Evolutionary conservation across 2,329 filamentous ascomycete genomes (phyloP), one percentile per base, ranked within the genome.

Genomic region (Nigrospora sphaerica): DNA sequence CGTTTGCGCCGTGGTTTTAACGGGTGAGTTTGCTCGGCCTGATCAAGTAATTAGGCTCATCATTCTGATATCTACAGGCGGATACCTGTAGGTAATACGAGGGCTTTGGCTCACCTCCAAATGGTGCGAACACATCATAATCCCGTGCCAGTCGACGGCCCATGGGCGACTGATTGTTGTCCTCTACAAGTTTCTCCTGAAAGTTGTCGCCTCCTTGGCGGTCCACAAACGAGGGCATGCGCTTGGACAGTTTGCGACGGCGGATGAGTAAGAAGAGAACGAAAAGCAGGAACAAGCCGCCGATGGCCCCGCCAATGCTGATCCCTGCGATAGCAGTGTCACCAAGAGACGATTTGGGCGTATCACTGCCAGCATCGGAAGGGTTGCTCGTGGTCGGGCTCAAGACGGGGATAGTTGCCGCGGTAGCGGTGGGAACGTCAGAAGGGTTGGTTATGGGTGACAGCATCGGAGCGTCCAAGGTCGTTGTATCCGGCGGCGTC

Each of bases 111-210:
- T 56, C 55, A 73, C 72, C 71, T 62, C 70, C 69, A 59, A 72
- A 73, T 12, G 67, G 63, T 2, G 66, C 68, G 54, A 73, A 72
- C 2, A 69, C 63, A 44, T 71, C 68, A 38, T 49, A 50, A n/a
- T 35, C 23, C 48, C 54, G 34, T 56, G 56, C 12, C 6, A 14
- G 31, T 14, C 34, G 39, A 28, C 12, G 16, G 45, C n/a, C 43
- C 9, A 42, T 40, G 42, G 43, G 28, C 18, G 48, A 44, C 9
- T 38, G 43, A 12, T 17, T 46, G 12, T 44, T 45, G 19, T 44
- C 43, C 32, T 41, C 42, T 36, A 46, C 42, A 38, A 48, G 44
- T 18, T 52, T 53, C 36, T 52, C 41, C 31, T 50, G 44, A 10
- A 32, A 39, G 12, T 45, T 32, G 12, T 42, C 47, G 4, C 28